Evolutionary conservation across 441 rosid genomes (phyloP), one percentile per base, ranked within the genome.

Genomic region (Kokia cookei): DNA sequence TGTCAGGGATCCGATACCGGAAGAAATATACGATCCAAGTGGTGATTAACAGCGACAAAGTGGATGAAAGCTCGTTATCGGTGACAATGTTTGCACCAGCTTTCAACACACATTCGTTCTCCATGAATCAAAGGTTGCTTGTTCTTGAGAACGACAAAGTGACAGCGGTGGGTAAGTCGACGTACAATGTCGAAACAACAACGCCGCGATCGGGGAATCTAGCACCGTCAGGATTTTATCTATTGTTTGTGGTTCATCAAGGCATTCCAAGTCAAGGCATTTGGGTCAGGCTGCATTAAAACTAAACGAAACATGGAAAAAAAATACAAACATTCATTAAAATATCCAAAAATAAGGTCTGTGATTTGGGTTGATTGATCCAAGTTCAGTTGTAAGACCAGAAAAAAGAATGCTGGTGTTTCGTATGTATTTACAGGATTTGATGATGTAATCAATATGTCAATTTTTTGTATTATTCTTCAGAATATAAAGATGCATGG

Each of bases 71-170:
- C 22, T 71, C 61, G 60, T 78, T 89, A 51, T 76, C 74, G 7
- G 93, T 89, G 7, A 86, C 86, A 6, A 76, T 89, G 84, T 79
- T 76, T 73, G 72, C 79, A 27, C 93, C 90, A 24, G 75, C 91
- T 3, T 89, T 89, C 65, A 82, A 72, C 24, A 84, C 93, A 0
- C 93, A 89, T 80, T 83, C 90, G 0, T 86, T 82, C 80, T 80
- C 91, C 0, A 87, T 87, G 93, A 85, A 76, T 29, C 91, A 89
- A 67, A 84, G 93, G 27, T 26, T 86, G 75, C 73, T 89, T 73
- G 85, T 84, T 26, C 84, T 89, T 42, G 80, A 81, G 24, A 80
- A 76, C 24, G 75, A 65, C 9, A 50, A 64, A 3, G 69, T 61
- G 9, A 75, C 60, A 1, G 50, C 55, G 1, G 10, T 73, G 13